Evolutionary conservation across 208 protist genomes (phyloP), one percentile per base, ranked within the genome.

Genomic region (Herpetomonas muscarum): DNA sequence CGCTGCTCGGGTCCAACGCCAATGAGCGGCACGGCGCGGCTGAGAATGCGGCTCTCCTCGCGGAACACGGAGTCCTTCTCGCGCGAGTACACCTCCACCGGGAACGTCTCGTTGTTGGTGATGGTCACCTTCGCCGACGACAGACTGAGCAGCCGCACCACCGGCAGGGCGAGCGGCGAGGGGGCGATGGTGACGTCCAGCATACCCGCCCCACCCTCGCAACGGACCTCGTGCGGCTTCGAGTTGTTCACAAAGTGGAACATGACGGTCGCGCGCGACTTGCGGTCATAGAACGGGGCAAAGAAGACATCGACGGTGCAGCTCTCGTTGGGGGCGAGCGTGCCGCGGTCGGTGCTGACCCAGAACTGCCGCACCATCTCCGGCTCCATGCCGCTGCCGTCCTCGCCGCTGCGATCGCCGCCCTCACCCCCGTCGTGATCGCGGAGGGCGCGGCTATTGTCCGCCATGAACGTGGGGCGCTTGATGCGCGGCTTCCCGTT

Each of bases 71-170:
- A 34, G 71, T 98, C 96, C 21, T 88, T 79, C 24, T 94, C 83
- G 44, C 79, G 51, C 47, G 59, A 81, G 75, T 83, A 97, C 42
- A 98, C 63, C 79, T 98, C 92, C 10, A 98, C 76, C 0, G 87
- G 68, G 36, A 42, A 37, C 9, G 90, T 79, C 61, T 92, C 84
- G 55, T 96, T 60, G 74, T 97, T 97, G 12, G 58, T 89, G 34
- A 98, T 58, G 15, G 49, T 79, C 42, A 98, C 74, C 3, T 58
- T 62, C 29, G 67, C 61, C 44, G 84, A 62, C 31, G 80, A 45
- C 13, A 82, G 61, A 57, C 87, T 74, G 55, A 79, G 81, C 4
- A 94, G 96, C 34, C 87, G 67, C 10, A 87, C 67, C 9, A 91
- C 69, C 4, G 77, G 80, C 31, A 97, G 69, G 15, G 70, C 56